Evolutionary conservation across 1,284 basidiomycete species (phyloP).

Genomic region (Cryptococcus wingfieldii): DNA sequence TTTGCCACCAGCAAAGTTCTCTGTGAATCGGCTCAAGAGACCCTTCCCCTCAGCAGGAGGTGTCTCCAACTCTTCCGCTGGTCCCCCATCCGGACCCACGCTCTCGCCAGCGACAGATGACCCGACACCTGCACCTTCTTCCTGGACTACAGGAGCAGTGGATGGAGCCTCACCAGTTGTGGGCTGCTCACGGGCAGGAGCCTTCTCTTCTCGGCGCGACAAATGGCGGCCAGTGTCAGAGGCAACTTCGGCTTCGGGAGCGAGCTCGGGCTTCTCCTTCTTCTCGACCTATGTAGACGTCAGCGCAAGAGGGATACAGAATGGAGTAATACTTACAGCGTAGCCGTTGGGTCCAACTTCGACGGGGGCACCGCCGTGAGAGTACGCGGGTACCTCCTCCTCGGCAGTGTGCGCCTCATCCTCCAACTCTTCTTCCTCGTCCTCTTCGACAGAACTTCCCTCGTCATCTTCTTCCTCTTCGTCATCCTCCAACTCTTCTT

Average conservation of each 20-base stretch:
- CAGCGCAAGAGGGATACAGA: not conserved
- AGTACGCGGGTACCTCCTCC: slow-evolving; percentile 50
- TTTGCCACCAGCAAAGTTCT: slow-evolving; percentile 15
- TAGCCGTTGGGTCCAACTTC: slow-evolving; percentile 66
- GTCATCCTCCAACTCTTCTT: slow-evolving; percentile 66
- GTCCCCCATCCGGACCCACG: slow-evolving; percentile 11
- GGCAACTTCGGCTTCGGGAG: slow-evolving; percentile 23
- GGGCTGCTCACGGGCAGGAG: slow-evolving; percentile 41
- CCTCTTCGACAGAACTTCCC: slow-evolving; percentile 69
- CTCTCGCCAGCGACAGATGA: slow-evolving; percentile 8
- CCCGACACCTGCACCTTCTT: slow-evolving; percentile 3
- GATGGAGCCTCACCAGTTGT: slow-evolving; percentile 44
- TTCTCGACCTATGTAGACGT: slow-evolving; percentile 39
- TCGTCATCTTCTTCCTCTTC: slow-evolving; percentile 63
- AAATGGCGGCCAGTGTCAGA: slow-evolving; percentile 21
- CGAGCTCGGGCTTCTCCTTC: slow-evolving; percentile 37
- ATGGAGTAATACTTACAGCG: slow-evolving; percentile 54
- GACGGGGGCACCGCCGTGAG: slow-evolving; percentile 47
- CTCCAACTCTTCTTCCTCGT: slow-evolving; percentile 56
- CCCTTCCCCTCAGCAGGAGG: slow-evolving; percentile 9
- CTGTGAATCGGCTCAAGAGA: slow-evolving; percentile 27
- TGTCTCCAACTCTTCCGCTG: slow-evolving; percentile 16
- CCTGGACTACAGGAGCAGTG: slow-evolving; percentile 10
- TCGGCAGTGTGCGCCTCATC: slow-evolving; percentile 31
- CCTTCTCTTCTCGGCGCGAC: slow-evolving; percentile 46